Evolutionary conservation across 345 rosid species (phyloP), one percentile per base, ranked within the genome.

Genomic region (Cardamine chenopodiifolia): DNA sequence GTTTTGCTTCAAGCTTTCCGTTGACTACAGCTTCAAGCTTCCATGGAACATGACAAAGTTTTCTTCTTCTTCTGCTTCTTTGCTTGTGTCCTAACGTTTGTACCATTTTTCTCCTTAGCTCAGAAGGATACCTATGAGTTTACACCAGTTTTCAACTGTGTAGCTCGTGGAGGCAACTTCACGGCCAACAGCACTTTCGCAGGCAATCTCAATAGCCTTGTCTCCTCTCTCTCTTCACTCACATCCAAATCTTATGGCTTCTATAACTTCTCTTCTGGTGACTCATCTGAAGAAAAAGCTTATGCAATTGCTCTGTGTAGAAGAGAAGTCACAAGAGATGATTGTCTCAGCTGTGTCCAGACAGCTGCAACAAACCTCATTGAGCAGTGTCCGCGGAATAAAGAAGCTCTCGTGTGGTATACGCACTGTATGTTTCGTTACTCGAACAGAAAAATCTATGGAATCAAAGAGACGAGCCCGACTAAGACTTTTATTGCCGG

Each of bases 401-500:
- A 78, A 20, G 70, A 84, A 49, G 83, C 78, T 11, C 6, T 79
- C 14, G 49, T 76, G 2, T 84, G 86, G 80, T 75, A 72, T 34
- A 82, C 82, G 1, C 55, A 61, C 5, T 85, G 87, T 69, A 80
- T 77, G 83, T 59, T 84, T 31, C 66, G 85, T 31, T 81, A 83
- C 72, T 81, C 86, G 2, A 76, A 78, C 68, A 66, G 69, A 11
- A 59, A 44, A 23, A 19, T 58, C 52, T 68, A 55, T 20, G 72
- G 83, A 15, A 44, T 14, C 2, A 62, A 57, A 80, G 85, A 79
- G 32, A 66, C 35, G 1, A 1, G 0, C 1, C 75, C 74, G 2
- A 53, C 60, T 4, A 11, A 2, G 22, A 2, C 8, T 15, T 45
- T 72, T 25, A 0, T 2, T 17, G 20, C 52, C 0, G 0, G 0